A percentile compares a stretch with the other conserved stretches of the same genome.
phyloP scores from a whole-genome alignment of 345 rosid genomes.

The Populus davidiana region DNA sequence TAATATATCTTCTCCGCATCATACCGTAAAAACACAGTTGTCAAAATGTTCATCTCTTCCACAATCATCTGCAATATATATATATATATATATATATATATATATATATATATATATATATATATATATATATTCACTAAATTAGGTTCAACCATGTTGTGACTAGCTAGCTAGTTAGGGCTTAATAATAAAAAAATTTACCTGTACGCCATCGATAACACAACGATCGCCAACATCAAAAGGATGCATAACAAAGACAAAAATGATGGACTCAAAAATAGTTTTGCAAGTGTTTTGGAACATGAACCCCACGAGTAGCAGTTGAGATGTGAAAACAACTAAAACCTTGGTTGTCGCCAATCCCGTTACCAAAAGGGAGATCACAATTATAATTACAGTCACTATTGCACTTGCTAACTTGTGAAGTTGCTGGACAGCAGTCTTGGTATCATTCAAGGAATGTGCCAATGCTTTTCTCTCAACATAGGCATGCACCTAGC shows the following conservation, averaged over 20 bases:
- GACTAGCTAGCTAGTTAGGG: neutral
- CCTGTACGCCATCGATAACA: slow-evolving; percentile 72
- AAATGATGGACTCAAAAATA: slow-evolving; percentile 72
- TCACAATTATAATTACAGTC: slow-evolving; percentile 42
- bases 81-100: too few relatives aligned
- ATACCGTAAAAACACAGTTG: slow-evolving; percentile 65
- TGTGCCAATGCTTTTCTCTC: slow-evolving; percentile 72
- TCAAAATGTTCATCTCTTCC: slow-evolving; percentile 86
- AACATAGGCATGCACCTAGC: slow-evolving; percentile 58
- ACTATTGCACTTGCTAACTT: slow-evolving; percentile 66
- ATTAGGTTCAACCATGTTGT: neutral
- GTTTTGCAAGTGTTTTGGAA: slow-evolving; percentile 85
- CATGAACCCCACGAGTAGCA: slow-evolving; percentile 69
- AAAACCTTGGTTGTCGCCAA: slow-evolving; percentile 58
- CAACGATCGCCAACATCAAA: slow-evolving; percentile 85
- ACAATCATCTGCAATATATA: slow-evolving; percentile 54
- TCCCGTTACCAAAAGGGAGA: slow-evolving; percentile 61
- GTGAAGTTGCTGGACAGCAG: slow-evolving; percentile 76
- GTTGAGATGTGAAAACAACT: slow-evolving; percentile 57
- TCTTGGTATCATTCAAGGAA: slow-evolving; percentile 71
- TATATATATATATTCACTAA: neutral
- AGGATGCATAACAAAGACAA: slow-evolving; percentile 80
- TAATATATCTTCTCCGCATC: slow-evolving; percentile 80
- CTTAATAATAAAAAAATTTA: slow-evolving; percentile 1
- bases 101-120: neutral